Percentiles rank a stretch among this genome's conserved stretches.
phyloP scores from a whole-genome alignment of 768 basidiomycete genomes.

The Suillus occidentalis region DNA sequence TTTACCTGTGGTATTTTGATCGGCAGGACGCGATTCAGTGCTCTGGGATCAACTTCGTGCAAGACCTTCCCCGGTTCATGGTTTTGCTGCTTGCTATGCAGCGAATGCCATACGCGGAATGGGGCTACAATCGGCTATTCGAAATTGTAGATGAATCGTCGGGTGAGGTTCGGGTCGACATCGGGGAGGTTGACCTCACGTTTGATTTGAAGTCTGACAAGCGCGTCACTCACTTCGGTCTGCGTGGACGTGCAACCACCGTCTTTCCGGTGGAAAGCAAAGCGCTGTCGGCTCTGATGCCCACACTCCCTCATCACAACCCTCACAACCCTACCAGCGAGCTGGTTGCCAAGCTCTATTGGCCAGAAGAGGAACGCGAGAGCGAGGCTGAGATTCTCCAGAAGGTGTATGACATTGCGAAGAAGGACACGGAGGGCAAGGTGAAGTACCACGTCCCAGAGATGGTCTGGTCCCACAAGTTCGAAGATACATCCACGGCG shows the following conservation, averaged over 20 bases:
- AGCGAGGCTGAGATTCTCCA: neutral
- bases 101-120: conserved; percentile 9
- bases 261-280: conserved; percentile 3
- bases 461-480: no score
- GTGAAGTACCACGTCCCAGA: no score
- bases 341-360: neutral
- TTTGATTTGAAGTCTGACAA: neutral
- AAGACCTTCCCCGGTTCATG: conserved; percentile 16
- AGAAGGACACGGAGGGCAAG: neutral
- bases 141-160: neutral
- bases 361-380: neutral
- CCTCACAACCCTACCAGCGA: neutral
- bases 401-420: conserved; percentile 1
- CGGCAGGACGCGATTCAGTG: conserved; percentile 8
- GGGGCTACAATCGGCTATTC: conserved; percentile 9
- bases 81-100: conserved; percentile 14
- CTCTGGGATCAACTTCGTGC: conserved; percentile 13
- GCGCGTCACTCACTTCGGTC: conserved; percentile 6
- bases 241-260: conserved; percentile 12
- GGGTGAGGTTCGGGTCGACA: neutral
- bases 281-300: neutral
- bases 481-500: no score
- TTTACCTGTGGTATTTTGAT: conserved; percentile 9
- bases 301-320: neutral
- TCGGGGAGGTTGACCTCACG: neutral